Percentiles rank a stretch among this genome's conserved stretches.
These are phyloP conservation scores for Chaetomium globosum DNA, from an alignment of 2,329 filamentous ascomycete species.

Conservation along the genomic window DNA sequence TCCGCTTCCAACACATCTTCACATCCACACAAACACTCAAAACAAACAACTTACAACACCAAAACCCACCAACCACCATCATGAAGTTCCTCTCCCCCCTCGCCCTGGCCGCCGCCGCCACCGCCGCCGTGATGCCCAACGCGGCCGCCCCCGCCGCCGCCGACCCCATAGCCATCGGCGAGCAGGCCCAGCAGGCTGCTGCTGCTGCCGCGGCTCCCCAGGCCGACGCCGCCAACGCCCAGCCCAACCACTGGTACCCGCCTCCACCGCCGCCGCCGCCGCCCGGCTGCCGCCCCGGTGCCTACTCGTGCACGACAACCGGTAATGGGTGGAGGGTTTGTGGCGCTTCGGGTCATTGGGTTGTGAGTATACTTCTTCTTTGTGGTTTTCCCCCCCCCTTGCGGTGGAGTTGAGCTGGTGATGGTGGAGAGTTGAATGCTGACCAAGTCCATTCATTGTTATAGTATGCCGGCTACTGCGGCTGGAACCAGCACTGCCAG, in stretches of 20 bases:
- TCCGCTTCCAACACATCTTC: conserved; percentile 17
- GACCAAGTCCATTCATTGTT: background rate
- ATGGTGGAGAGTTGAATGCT: background rate
- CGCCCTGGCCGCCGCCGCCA: conserved; percentile 28
- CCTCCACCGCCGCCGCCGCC: too few species aligned
- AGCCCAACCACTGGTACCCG: background rate
- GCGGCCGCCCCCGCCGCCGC: conserved; percentile 5
- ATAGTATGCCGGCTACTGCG: background rate
- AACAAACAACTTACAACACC: conserved; percentile 1
- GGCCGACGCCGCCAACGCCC: background rate
- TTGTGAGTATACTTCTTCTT: background rate
- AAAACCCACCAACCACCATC: conserved; percentile 8
- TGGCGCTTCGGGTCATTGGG: background rate
- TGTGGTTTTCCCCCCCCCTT: too few species aligned
- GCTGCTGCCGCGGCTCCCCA: conserved; percentile 1
- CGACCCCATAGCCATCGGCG: conserved; percentile 6
- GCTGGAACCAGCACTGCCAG: background rate
- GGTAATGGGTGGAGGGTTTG: background rate
- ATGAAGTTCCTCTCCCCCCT: conserved; percentile 35
- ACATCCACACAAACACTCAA: background rate
- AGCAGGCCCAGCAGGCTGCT: conserved; percentile 6
- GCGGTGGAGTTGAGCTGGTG: too few species aligned
- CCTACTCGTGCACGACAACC: background rate
- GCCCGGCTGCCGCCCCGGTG: background rate
- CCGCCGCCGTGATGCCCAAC: conserved; percentile 23